Base-by-base conservation (phyloP, 371 early-diverging fungal species). In the Hamiltosporidium magnivora region DNA sequence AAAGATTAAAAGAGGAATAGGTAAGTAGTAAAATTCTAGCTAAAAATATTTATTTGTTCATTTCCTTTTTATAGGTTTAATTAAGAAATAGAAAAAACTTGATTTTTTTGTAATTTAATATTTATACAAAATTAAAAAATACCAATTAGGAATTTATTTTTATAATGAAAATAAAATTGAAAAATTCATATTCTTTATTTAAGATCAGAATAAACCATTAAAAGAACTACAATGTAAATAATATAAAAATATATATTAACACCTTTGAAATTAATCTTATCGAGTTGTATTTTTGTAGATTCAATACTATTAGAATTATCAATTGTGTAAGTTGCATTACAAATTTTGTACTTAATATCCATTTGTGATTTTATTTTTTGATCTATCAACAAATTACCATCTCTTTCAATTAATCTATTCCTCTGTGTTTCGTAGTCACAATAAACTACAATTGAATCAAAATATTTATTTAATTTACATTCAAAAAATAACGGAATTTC, bases 401-500 rank as follows among this genome's bases (percentile, higher is more conserved):
- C 65, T 4, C 65, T 12, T 36, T 58, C 42, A 38, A 8, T 41
- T 37, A 65, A 25, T 55, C 71, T 66, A 14, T 52, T 36, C 3
- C 44, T 63, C 42, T 71, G 71, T n/a, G 39, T 55, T n/a, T 25
- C 46, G n/a, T 62, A n/a, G 41, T 54, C 44, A 54, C 66, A 65
- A 1, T 54, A 52, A 36, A 71, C 63, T 8, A 71, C 46, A 41
- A 71, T 38, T 3, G 44, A 65, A 39, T 61, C 52, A 43, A 71
- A 66, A 39, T 44, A 71, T 3, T 56, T 53, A 41, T 71, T 44
- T 3, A 71, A 60, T 3, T 61, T 40, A 11, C 54, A 37, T 49
- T 71, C 71, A 55, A 61, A 71, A 66, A 71, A 44, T 12, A 71
- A 42, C 25, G 66, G 71, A 55, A 71, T 62, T 25, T 71, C 71